A percentile compares a stretch with the other conserved stretches of the same genome.
Conservation (phyloP, 2,329 filamentous ascomycete species). For the Furcasterigmium furcatum region DNA sequence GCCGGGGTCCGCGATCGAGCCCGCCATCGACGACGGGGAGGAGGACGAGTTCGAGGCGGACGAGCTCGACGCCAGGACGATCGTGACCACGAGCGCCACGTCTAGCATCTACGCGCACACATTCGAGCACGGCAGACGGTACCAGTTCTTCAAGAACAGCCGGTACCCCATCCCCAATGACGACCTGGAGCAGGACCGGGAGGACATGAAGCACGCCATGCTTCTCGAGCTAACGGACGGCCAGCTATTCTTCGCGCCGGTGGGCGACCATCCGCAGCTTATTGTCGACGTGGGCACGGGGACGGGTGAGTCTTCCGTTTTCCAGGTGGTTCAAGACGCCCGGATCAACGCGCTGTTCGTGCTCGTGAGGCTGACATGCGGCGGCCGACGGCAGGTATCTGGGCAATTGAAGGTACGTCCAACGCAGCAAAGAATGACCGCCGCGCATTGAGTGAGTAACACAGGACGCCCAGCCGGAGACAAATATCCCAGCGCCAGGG, state of each 20-base stretch:
- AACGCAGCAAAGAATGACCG: too few relatives aligned
- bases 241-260: constrained; percentile 30
- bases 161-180: constrained; percentile 37
- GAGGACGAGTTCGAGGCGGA: constrained; percentile 6
- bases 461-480: constrained; percentile 5
- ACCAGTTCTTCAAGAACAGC: constrained; percentile 37
- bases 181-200: constrained; percentile 38
- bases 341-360: too few relatives aligned
- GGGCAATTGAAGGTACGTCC: constrained; percentile 46
- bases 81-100: constrained; percentile 22
- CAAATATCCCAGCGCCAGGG: constrained; percentile 3
- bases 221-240: constrained; percentile 20
- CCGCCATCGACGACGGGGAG: constrained; percentile 1
- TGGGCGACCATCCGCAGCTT: constrained; percentile 34
- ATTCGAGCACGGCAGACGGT: constrained; percentile 38
- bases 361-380: too few relatives aligned
- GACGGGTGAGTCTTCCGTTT: constrained; percentile 39
- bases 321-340: too few relatives aligned
- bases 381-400: constrained; percentile 29
- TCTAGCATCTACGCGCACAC: constrained; percentile 33
- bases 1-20: too few relatives aligned
- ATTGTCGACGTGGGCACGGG: constrained; percentile 48
- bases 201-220: constrained; percentile 28
- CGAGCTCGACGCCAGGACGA: constrained; percentile 11
- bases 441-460: too few relatives aligned